Base-by-base conservation (phyloP, 2,329 filamentous ascomycete species). In the Epichloe coenophiala region DNA sequence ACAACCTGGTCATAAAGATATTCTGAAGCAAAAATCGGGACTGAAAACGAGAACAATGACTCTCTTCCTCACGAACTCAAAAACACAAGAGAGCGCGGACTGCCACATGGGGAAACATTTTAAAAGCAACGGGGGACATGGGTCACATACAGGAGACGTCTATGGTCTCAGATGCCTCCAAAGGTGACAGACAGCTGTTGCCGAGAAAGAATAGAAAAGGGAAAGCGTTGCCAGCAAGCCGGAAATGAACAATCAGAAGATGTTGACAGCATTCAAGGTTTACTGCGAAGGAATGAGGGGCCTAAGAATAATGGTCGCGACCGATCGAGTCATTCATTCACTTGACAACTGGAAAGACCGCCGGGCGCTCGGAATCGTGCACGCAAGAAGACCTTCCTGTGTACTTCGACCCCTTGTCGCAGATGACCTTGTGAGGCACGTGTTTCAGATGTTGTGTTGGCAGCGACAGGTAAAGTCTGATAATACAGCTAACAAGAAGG, bases 361-460 rank as follows among this genome's bases (percentile, higher is more conserved):
- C 35, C 23, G 27, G 41, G 31, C 23, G 45, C 38, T 45, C 35
- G 19, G 19, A 40, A 44, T 49, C 33, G 46, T 41, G 37, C 41
- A 42, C 12, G 33, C 19, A 39, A 39, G 21, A 39, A 39, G 23
- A 23, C 15, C 9, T 12, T 39, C 31, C 15, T 39, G 7, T n/a
- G 23, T 33, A 35, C n/a, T 33, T 17, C 38, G 19, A 19, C 48
- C 46, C 42, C 48, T 47, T 44, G 46, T 48, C 49, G 35, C 39
- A 45, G 41, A 48, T 31, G 31, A 47, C 11, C 17, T 33, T 43
- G 31, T 43, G 45, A 38, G 31, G 35, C 13, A n/a, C 45, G 41
- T 44, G 49, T 53, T 51, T 53, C 49, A 51, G 42, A 49, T 46
- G 11, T 23, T 31, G 27, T 23, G 49, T 45, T 41, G 49, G 40